Evolutionary conservation across 257 asterid species (phyloP).

Genomic region (Salvia splendens): DNA sequence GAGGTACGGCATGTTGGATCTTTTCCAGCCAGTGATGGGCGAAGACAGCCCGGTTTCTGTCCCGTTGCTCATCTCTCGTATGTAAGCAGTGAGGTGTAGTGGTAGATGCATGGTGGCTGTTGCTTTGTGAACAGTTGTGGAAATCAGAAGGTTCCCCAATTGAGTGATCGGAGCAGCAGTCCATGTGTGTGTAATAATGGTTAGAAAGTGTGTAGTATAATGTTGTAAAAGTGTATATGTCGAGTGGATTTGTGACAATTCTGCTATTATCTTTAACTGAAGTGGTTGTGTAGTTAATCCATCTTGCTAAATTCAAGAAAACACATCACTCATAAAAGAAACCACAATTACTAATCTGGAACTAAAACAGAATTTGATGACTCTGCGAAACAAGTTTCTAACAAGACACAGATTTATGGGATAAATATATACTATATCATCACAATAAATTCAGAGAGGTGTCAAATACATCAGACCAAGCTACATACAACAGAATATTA

Average conservation of each 20-base stretch:
- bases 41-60: conserved; percentile 56
- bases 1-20: conserved; percentile 76
- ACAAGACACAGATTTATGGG: conserved; percentile 22
- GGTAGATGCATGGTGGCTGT: conserved; percentile 31
- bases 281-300: no score
- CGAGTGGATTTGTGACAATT: neutral
- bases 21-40: conserved; percentile 76
- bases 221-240: neutral
- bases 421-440: conserved; percentile 27
- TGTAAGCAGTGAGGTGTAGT: conserved; percentile 36
- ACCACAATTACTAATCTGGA: neutral
- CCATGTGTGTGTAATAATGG: conserved; percentile 9
- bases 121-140: conserved; percentile 53
- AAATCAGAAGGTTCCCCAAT: conserved; percentile 36
- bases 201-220: conserved; percentile 8
- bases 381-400: conserved; percentile 18
- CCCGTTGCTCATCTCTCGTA: conserved; percentile 72
- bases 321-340: no score
- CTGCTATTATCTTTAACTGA: neutral
- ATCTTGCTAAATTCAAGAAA: no score
- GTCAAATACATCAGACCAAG: conserved; percentile 11
- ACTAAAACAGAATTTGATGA: neutral
- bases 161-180: conserved; percentile 50
- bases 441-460: conserved; percentile 1
- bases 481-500: conserved; percentile 34